These are phyloP conservation scores for Yamadazyma oceani DNA, from an alignment of 1,139 yeast genomes.

Conservation along the genomic window DNA sequence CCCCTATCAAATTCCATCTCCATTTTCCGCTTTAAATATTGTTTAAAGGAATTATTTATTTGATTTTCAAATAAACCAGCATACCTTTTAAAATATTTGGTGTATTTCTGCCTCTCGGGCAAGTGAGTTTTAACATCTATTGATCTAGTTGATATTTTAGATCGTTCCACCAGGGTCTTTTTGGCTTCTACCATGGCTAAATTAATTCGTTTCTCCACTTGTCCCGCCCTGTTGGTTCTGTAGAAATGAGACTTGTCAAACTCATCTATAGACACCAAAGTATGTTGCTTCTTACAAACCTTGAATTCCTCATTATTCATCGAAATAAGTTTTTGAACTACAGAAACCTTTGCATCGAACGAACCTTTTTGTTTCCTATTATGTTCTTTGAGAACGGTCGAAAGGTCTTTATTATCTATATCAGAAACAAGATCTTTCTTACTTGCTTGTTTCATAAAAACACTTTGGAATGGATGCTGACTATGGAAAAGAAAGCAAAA, in stretches of 20 bases:
- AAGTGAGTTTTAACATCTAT: conserved; percentile 3
- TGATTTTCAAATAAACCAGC: not conserved
- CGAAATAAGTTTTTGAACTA: conserved; percentile 21
- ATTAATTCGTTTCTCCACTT: conserved; percentile 4
- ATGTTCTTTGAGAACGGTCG: conserved; percentile 2
- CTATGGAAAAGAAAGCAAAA: conserved; percentile 18
- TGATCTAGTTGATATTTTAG: conserved; percentile 5
- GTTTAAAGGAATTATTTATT: conserved; percentile 2
- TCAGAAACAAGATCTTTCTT: not conserved
- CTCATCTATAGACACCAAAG: conserved; percentile 3
- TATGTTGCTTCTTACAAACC: conserved; percentile 2
- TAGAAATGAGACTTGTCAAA: conserved; percentile 7
- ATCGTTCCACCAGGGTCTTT: not conserved
- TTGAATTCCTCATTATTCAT: conserved; percentile 15
- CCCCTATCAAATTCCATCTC: not conserved
- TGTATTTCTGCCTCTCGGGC: conserved; percentile 2
- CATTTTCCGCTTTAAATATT: conserved; percentile 1
- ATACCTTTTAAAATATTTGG: not conserved
- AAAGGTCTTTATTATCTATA: conserved; percentile 4
- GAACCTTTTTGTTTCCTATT: no score
- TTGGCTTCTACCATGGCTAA: not conserved
- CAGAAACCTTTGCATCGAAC: conserved; percentile 17
- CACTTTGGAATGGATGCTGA: conserved; percentile 20
- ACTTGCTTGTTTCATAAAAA: conserved; percentile 14
- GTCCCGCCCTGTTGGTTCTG: conserved; percentile 1